Evolutionary conservation across 1,284 basidiomycete genomes (phyloP).

Genomic region (Chiua sp.): DNA sequence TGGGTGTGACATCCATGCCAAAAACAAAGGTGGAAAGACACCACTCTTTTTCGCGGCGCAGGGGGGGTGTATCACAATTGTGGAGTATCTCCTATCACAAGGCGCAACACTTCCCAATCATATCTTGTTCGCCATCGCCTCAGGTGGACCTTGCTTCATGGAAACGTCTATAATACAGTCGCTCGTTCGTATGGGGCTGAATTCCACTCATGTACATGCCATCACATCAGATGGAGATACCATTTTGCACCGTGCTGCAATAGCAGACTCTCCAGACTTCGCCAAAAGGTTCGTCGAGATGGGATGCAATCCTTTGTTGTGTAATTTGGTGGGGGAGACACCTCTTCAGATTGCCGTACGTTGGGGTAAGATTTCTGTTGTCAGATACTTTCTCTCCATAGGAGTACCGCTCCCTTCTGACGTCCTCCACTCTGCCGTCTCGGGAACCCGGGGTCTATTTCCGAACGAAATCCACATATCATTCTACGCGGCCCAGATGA

Average conservation of each 20-base stretch:
- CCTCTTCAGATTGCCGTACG: neutral
- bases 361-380: neutral
- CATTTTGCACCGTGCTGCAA: neutral
- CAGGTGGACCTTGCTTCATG: too few species aligned
- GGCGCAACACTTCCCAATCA: neutral
- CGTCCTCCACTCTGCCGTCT: neutral
- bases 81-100: neutral
- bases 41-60: neutral
- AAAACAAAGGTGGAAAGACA: neutral
- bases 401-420: constrained; percentile 1
- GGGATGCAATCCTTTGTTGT: constrained; percentile 7
- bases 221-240: neutral
- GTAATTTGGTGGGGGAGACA: neutral
- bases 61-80: neutral
- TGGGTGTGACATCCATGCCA: neutral
- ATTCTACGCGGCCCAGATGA: too few species aligned
- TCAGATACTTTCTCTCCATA: constrained; percentile 5
- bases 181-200: neutral
- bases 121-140: neutral
- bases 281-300: neutral
- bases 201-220: neutral
- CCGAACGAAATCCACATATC: too few species aligned
- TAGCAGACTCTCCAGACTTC: too few species aligned
- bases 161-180: neutral
- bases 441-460: too few species aligned